Evolutionary conservation across 208 protist genomes (phyloP), one percentile per base, ranked within the genome.

Genomic region (Strigomonas oncopelti): DNA sequence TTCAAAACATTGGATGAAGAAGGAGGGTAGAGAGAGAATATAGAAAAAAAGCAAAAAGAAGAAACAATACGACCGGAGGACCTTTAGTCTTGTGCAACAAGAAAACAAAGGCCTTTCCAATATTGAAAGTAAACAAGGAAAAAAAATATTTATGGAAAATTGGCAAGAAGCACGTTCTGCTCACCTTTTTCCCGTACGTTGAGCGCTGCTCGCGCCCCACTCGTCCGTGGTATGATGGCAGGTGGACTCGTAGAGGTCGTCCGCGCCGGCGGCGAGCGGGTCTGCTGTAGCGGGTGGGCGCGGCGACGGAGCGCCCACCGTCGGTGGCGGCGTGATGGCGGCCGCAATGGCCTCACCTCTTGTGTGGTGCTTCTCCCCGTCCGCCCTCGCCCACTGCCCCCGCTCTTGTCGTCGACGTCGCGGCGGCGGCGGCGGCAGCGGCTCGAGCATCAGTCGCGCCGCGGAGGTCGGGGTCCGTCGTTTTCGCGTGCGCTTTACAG

Each of bases 11-110:
- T 18, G 27, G 8, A 42, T 14, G 34, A 42, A 42, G 7, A 42
- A 42, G 11, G 4, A 42, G 4, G 34, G 34, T 8, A 22, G 28
- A 13, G 13, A 57, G 32, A 62, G 9, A 48, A 46, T 9, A 29
- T 38, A 63, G 66, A 46, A 75, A 75, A 53, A 65, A 65, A 61
- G 61, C 31, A 62, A 74, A 74, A 72, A 74, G 62, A 57, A 67
- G 52, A 31, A 63, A 13, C 11, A 69, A 7, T 27, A 61, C 1
- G 56, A 16, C 61, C 29, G 16, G 4, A 51, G 8, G 36, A 59
- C 14, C 38, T 64, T 34, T 45, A 16, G 29, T 53, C 24, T 52
- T 59, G 11, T n/a, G 13, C 5, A 29, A 58, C 7, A 58, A 28
- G 63, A 55, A 45, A 70, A 63, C 32, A 64, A 71, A 61, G 9